Evolutionary conservation across 495 filamentous ascomycete genomes (phyloP).

Genomic region (Aspergillus coremiiformis): DNA sequence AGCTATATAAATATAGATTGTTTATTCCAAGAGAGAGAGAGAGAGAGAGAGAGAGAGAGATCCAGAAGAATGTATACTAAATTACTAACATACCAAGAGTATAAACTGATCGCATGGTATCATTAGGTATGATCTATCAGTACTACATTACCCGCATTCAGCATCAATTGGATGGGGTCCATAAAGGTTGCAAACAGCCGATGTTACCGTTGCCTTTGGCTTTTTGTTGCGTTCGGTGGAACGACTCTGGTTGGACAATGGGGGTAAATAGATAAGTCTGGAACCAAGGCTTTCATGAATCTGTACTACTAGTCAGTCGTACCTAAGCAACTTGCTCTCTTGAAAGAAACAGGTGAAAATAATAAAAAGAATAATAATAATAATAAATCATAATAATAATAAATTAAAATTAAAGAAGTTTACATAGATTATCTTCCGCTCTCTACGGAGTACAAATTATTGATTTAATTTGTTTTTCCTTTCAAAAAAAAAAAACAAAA

Average conservation of each 20-base stretch:
- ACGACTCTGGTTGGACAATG: background rate
- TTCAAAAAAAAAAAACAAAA: too few relatives aligned
- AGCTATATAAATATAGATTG: too few relatives aligned
- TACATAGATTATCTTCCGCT: too few relatives aligned
- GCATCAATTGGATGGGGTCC: background rate
- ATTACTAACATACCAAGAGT: too few relatives aligned
- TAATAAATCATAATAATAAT: too few relatives aligned
- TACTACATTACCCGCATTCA: conserved; percentile 19
- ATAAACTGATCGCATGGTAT: background rate
- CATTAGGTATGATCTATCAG: background rate
- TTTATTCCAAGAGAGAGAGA: too few relatives aligned
- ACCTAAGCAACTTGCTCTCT: background rate
- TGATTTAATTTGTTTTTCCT: too few relatives aligned
- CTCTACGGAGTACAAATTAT: too few relatives aligned
- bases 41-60: too few relatives aligned
- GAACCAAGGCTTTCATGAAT: background rate
- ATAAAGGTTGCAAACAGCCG: conserved; percentile 7
- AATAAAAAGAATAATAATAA: background rate
- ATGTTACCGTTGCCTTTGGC: conserved; percentile 20
- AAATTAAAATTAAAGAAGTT: too few relatives aligned
- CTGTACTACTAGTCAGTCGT: background rate
- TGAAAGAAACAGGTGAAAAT: background rate
- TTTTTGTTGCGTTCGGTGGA: background rate
- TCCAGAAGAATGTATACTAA: too few relatives aligned
- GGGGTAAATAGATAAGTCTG: background rate